Evolutionary conservation across 78 protist genomes (phyloP), one percentile per base, ranked within the genome.

Genomic region (Polysphondylium violaceum): DNA sequence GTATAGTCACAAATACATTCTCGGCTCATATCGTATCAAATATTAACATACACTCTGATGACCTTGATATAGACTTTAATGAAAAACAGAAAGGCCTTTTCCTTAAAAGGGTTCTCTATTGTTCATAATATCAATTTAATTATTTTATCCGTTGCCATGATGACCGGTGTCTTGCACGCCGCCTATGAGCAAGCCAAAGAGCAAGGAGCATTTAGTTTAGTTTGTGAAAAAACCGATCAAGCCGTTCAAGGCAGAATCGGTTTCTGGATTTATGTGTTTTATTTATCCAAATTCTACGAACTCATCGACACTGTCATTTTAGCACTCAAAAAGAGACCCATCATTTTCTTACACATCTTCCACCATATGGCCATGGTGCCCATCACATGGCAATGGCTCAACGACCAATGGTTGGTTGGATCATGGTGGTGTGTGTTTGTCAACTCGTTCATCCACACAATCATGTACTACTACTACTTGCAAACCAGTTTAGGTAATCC

Each of bases 281-380:
- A 93, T 51, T 56, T 96, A 8, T 78, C 93, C 69, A 96, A 96
- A 73, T 96, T 85, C 91, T 87, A 88, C 60, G 97, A 96, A 51
- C 76, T 93, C 4, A 56, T 96, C 14, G 97, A 96, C 92, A 96
- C 97, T 33, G 94, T 95, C 36, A 69, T 95, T 36, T 81, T 91
- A 40, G 94, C 94, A 21, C 74, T 95, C 33, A 93, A 89, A 73
- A 79, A 85, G 86, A 40, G 71, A 17, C 56, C 78, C 19, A 36
- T 95, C 63, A 81, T 65, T 41, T 90, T 91, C 69, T 74, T 93
- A 9, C 96, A 96, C 75, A 68, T 94, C 25, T 96, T 87, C 93
- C 97, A 96, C 74, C 97, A 96, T 69, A 74, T 74, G 87, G 81
- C 81, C 11, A 91, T 76, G 88, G 76, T 91, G 9, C 69, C 91